Conservation (phyloP, 176 grass and related monocot genomes). For the Hyparrhenia diplandra region DNA sequence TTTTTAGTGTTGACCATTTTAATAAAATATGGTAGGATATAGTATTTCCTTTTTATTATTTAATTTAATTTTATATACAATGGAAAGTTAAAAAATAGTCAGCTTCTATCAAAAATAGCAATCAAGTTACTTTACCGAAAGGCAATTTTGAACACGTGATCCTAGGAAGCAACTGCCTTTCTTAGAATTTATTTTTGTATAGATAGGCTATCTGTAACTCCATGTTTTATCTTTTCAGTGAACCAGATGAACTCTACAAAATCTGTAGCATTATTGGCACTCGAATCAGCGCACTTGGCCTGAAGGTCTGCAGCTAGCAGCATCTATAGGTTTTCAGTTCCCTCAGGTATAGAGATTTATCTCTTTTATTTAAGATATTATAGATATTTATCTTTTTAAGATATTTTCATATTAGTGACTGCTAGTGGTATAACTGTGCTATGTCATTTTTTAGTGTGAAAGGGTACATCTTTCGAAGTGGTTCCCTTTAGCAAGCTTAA, state of each 20-base stretch:
- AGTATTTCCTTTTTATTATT: neutral
- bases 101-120: neutral
- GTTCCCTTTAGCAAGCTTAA: slow-evolving; percentile 65
- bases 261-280: slow-evolving; percentile 92
- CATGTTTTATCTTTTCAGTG: slow-evolving; percentile 44
- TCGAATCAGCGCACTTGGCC: slow-evolving; percentile 67
- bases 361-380: too few species aligned
- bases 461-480: slow-evolving; percentile 62
- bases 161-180: neutral
- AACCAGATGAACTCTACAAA: slow-evolving; percentile 90
- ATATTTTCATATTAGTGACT: neutral
- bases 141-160: neutral
- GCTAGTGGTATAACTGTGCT: slow-evolving; percentile 4
- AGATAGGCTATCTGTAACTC: neutral
- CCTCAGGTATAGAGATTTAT: slow-evolving; percentile 47
- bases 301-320: slow-evolving; percentile 75
- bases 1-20: neutral
- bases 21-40: neutral
- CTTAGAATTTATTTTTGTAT: neutral
- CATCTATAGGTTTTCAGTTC: slow-evolving; percentile 81
- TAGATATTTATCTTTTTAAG: too few species aligned
- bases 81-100: neutral
- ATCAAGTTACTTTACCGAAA: neutral
- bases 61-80: neutral
- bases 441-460: slow-evolving; percentile 41